Conservation (phyloP, 768 basidiomycete genomes). For the Floccularia luteovirens region DNA sequence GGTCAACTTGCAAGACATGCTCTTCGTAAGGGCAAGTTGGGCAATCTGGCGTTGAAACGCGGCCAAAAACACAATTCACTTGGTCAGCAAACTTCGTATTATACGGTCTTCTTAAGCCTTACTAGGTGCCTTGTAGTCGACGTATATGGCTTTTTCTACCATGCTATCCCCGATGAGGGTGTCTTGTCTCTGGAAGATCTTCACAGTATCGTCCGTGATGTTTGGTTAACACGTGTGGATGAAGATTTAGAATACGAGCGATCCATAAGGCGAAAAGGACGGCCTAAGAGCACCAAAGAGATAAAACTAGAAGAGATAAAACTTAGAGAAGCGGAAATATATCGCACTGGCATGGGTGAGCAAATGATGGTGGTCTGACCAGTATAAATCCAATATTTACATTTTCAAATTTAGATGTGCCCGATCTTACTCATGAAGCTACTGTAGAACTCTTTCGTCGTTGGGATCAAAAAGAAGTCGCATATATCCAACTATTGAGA, state of each 20-base stretch:
- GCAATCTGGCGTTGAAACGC: conserved; percentile 46
- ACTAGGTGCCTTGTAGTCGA: conserved; percentile 37
- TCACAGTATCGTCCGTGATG: conserved; percentile 52
- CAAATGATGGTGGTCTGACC: conserved; percentile 4
- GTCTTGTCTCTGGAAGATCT: conserved; percentile 56
- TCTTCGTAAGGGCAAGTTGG: conserved; percentile 62
- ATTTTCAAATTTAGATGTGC: conserved; percentile 45
- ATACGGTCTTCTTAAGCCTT: conserved; percentile 1
- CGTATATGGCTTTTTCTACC: conserved; percentile 69
- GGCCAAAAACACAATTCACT: conserved; percentile 45
- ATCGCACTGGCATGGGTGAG: conserved; percentile 78
- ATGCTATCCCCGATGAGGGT: conserved; percentile 55
- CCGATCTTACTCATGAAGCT: conserved; percentile 66
- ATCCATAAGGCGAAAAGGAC: conserved; percentile 57
- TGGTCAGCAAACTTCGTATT: conserved; percentile 27
- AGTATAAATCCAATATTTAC: conserved; percentile 3
- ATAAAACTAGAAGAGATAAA: conserved; percentile 63
- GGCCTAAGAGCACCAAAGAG: conserved; percentile 69
- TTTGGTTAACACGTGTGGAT: conserved; percentile 74
- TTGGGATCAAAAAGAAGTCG: conserved; percentile 74
- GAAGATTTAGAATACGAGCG: conserved; percentile 55
- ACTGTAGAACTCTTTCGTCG: conserved; percentile 65
- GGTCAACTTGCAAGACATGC: conserved; percentile 62
- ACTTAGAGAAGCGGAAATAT: conserved; percentile 59
- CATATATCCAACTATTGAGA: conserved; percentile 64